Evolutionary conservation across 805 yeast genomes (phyloP).

Genomic region (Brettanomyces custersianus): DNA sequence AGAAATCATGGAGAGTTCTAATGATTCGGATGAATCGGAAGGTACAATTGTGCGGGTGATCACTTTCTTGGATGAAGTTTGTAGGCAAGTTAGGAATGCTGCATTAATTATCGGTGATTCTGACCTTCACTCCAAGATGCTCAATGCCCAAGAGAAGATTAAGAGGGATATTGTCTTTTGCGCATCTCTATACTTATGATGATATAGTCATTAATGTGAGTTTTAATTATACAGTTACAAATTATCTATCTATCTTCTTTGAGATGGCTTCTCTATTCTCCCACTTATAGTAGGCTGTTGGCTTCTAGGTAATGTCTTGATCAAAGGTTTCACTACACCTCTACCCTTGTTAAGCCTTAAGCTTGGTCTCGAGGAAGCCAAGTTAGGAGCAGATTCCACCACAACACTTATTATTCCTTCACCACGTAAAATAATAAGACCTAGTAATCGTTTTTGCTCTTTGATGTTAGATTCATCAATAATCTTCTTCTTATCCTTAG

Average conservation of each 20-base stretch:
- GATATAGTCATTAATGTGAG: slow-evolving; percentile 21
- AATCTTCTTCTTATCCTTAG: slow-evolving; percentile 9
- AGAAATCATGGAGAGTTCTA: slow-evolving; percentile 82
- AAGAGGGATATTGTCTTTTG: slow-evolving; percentile 97
- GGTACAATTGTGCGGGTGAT: slow-evolving; percentile 96
- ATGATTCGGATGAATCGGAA: slow-evolving; percentile 61
- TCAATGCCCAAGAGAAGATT: slow-evolving; percentile 86
- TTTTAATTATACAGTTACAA: background rate
- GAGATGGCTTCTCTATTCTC: slow-evolving; percentile 6
- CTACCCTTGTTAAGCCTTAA: slow-evolving; percentile 24
- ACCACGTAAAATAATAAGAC: slow-evolving; percentile 79
- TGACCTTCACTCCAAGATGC: slow-evolving; percentile 80
- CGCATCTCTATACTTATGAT: slow-evolving; percentile 70
- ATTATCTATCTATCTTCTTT: background rate
- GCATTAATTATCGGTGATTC: slow-evolving; percentile 93
- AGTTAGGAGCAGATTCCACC: slow-evolving; percentile 55
- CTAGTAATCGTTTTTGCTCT: slow-evolving; percentile 69
- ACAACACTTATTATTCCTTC: slow-evolving; percentile 70
- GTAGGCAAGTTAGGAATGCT: slow-evolving; percentile 90
- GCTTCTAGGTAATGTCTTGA: slow-evolving; percentile 14
- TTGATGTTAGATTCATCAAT: slow-evolving; percentile 30
- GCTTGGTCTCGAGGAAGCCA: slow-evolving; percentile 22
- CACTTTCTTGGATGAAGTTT: slow-evolving; percentile 86
- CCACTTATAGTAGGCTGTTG: slow-evolving; percentile 12
- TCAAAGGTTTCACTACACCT: slow-evolving; percentile 23